Evolutionary conservation across 352 stramenopile genomes (phyloP).

Genomic region (Phytophthora litchii): DNA sequence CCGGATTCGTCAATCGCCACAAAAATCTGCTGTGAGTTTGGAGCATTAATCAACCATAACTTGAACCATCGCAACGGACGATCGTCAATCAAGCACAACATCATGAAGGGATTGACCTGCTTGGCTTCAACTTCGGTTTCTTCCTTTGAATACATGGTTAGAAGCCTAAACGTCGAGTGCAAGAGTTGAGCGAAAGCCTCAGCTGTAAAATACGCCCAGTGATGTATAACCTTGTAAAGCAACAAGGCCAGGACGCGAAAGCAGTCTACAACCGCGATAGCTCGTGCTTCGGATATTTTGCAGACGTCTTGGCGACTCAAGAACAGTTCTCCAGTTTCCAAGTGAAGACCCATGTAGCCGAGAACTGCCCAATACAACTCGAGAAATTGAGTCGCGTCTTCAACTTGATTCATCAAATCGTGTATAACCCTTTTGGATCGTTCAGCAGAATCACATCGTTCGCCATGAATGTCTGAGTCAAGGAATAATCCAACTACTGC

Average conservation of each 20-base stretch:
- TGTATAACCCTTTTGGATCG: slow-evolving; percentile 43
- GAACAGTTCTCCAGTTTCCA: slow-evolving; percentile 33
- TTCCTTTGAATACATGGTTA: slow-evolving; percentile 44
- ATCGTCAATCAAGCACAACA: slow-evolving; percentile 42
- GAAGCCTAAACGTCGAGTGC: slow-evolving; percentile 48
- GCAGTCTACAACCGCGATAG: slow-evolving; percentile 36
- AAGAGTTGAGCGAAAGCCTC: slow-evolving; percentile 51
- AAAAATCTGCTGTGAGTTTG: slow-evolving; percentile 45
- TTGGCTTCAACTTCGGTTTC: slow-evolving; percentile 33
- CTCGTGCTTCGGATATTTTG: slow-evolving; percentile 2
- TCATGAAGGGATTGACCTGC: slow-evolving; percentile 27
- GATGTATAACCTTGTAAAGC: slow-evolving; percentile 35
- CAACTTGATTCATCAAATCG: slow-evolving; percentile 45
- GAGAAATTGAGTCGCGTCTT: slow-evolving; percentile 55
- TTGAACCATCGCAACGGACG: slow-evolving; percentile 47
- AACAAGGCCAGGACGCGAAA: slow-evolving; percentile 51
- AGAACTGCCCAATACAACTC: slow-evolving; percentile 59
- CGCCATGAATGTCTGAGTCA: slow-evolving; percentile 16
- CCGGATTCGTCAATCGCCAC: slow-evolving; percentile 37
- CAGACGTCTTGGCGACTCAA: slow-evolving; percentile 30
- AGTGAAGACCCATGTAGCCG: slow-evolving; percentile 40
- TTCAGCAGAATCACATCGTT: slow-evolving; percentile 9
- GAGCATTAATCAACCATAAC: slow-evolving; percentile 52
- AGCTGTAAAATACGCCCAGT: slow-evolving; percentile 65
- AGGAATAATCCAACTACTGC: slow-evolving; percentile 46